phyloP scores from a whole-genome alignment of 176 grass and related monocot genomes.

The Zizania latifolia region DNA sequence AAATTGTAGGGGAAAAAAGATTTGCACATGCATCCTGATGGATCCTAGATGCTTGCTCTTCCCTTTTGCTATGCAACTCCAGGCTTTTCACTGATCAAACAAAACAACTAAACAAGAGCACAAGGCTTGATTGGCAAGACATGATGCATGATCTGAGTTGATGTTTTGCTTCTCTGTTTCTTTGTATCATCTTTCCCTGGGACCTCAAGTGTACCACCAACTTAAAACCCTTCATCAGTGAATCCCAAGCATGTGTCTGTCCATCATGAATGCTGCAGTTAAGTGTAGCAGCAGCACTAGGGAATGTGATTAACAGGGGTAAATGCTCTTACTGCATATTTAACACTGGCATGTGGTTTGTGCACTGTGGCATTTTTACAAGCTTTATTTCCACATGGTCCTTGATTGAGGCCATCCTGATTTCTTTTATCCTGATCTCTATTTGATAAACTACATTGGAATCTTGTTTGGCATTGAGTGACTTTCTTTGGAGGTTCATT shows the following conservation, averaged over 20 bases:
- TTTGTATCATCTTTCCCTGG: neutral
- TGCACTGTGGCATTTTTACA: neutral
- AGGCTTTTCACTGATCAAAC: constrained; percentile 14
- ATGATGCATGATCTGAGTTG: neutral
- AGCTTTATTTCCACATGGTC: constrained; percentile 4
- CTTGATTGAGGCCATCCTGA: neutral
- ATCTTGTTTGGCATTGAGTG: neutral
- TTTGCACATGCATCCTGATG: constrained; percentile 3
- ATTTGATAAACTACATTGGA: neutral
- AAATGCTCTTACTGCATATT: neutral
- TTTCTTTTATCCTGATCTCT: neutral
- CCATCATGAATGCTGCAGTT: neutral
- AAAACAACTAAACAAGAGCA: neutral
- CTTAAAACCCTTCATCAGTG: constrained; percentile 2
- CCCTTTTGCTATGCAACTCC: neutral
- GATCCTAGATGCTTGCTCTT: neutral
- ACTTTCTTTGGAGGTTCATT: neutral
- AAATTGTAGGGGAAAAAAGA: neutral
- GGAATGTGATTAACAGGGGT: neutral
- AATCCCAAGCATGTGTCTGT: neutral
- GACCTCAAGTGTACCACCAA: neutral
- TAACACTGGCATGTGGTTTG: constrained; percentile 7
- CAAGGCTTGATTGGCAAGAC: constrained; percentile 13
- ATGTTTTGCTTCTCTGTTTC: neutral
- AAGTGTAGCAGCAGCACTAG: neutral